phyloP scores from a whole-genome alignment of 768 basidiomycete genomes.

The Tricholoma sp. region DNA sequence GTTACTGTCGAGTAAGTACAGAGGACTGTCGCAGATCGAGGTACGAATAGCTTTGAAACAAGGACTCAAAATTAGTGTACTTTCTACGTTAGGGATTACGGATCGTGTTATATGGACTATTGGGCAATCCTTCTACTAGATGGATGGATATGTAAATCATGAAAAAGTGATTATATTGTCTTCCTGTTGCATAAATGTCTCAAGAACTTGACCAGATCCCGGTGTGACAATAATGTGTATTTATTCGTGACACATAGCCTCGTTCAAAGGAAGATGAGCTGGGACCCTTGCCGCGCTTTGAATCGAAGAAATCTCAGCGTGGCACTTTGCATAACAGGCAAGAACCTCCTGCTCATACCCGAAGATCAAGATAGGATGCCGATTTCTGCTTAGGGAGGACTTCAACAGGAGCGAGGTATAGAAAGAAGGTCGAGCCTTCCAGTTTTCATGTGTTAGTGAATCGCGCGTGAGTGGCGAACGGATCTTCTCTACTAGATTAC shows the following conservation, averaged over 20 bases:
- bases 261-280: not conserved
- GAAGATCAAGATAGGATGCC: not conserved
- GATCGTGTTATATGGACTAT: not conserved
- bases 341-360: too few species aligned
- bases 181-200: too few species aligned
- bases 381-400: not conserved
- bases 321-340: not conserved
- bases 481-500: not conserved
- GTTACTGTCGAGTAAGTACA: slow-evolving; percentile 63
- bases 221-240: too few species aligned
- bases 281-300: too few species aligned
- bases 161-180: too few species aligned
- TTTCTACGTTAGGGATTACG: slow-evolving; percentile 7
- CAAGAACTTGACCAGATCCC: too few species aligned
- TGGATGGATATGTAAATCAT: too few species aligned
- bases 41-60: not conserved
- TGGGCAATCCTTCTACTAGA: not conserved
- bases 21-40: not conserved
- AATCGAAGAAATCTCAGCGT: not conserved
- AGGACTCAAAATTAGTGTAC: slow-evolving; percentile 21
- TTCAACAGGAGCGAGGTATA: not conserved
- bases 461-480: too few species aligned
- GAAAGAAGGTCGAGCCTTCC: too few species aligned
- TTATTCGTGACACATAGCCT: not conserved
- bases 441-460: too few species aligned